phyloP scores from a whole-genome alignment of 2,329 filamentous ascomycete species.

The Mycogone perniciosa region DNA sequence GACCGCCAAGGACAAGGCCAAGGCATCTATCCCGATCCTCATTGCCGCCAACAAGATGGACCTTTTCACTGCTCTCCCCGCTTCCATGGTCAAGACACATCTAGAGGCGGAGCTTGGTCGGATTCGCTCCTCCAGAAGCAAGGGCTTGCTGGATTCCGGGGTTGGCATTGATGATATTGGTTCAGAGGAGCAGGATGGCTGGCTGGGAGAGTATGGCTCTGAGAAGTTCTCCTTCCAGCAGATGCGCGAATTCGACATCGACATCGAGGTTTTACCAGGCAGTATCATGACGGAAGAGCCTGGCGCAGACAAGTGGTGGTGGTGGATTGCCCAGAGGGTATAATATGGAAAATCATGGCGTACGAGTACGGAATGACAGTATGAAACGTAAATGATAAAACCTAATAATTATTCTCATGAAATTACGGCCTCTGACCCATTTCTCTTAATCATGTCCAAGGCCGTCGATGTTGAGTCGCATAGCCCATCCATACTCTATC shows the following conservation, averaged over 20 bases:
- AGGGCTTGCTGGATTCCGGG: slow-evolving; percentile 75
- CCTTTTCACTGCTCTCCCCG: slow-evolving; percentile 84
- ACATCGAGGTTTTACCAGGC: slow-evolving; percentile 71
- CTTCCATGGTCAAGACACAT: slow-evolving; percentile 63
- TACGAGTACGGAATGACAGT: not conserved
- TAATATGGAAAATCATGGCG: slow-evolving; percentile 30
- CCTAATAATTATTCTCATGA: slow-evolving; percentile 5
- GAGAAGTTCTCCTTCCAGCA: slow-evolving; percentile 73
- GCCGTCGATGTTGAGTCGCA: slow-evolving; percentile 40
- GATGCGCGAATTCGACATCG: slow-evolving; percentile 76
- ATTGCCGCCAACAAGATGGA: slow-evolving; percentile 94
- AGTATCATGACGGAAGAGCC: slow-evolving; percentile 60
- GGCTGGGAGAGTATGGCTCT: slow-evolving; percentile 75
- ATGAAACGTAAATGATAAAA: not conserved
- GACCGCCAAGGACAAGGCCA: slow-evolving; percentile 33
- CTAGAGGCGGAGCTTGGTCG: slow-evolving; percentile 77
- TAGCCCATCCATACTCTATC: slow-evolving; percentile 10
- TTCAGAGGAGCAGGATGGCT: slow-evolving; percentile 69
- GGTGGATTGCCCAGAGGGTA: slow-evolving; percentile 76
- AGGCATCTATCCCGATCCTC: slow-evolving; percentile 59
- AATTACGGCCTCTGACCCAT: not conserved
- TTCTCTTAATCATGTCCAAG: slow-evolving; percentile 6
- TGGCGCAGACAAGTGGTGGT: slow-evolving; percentile 81
- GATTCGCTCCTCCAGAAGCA: slow-evolving; percentile 69
- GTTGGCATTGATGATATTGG: slow-evolving; percentile 57